Evolutionary conservation across 2,329 filamentous ascomycete genomes (phyloP), one percentile per base, ranked within the genome.

Genomic region (Cordyceps cateniannulata): DNA sequence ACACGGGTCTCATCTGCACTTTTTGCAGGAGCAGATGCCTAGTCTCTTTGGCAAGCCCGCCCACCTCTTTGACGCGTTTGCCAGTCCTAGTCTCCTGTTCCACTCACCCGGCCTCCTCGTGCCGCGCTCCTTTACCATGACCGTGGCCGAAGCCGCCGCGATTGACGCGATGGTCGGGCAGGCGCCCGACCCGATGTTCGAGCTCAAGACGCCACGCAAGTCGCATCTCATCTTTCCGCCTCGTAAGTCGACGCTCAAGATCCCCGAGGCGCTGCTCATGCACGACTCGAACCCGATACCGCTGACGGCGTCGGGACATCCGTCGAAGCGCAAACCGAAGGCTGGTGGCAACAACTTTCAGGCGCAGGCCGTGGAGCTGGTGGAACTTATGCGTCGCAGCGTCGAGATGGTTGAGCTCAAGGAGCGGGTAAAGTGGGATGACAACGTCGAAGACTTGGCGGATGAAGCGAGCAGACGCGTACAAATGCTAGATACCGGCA

Each of bases 1-100:
- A 8, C 70, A 71, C 27, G 71, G 72, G 12, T 72, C 76, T 2
- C 70, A 74, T 57, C 67, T 80, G 32, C 68, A 73, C 16, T 62
- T 70, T 44, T 63, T 83, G 27, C 70, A 74, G 44, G 64, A 71
- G 7, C 69, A 72, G 35, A 63, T 76, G 29, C 69, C 72, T 0
- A 63, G 62, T 5, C 73, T 85, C n/a, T 87, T 87, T 66, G 64
- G 65, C 10, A 66, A 64, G 0, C 82, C 84, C 0, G 68, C 68
- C 1, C 70, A 80, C 62, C 69, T 85, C 32, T 86, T 87, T 63
- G 85, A 88, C 65, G 71, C 81, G 0, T 87, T 87, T 68, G 82
- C 78, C 5, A 85, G 82, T 62, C 77, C 85, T 0, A 75, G 76
- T 56, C 74, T 87, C 1, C 81, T 87, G 66, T 86, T 87, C 65